Evolutionary conservation across 805 yeast species (phyloP).

Genomic region (Schwanniomyces vanrijiae): DNA sequence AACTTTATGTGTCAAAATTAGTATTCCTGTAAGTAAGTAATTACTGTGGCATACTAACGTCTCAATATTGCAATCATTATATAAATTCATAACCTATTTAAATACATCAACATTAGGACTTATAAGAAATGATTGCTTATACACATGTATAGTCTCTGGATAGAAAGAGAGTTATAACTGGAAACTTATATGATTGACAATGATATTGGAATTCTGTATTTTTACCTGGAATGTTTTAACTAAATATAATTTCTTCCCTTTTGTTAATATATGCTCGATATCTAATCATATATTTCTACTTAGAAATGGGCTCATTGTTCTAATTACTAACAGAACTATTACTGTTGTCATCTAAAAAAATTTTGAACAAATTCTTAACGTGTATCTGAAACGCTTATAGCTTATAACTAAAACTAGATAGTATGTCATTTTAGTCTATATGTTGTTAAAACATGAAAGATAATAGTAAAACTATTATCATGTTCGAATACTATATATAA

Average conservation of each 20-base stretch:
- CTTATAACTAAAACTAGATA: no score
- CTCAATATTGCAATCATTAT: not conserved
- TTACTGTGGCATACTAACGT: not conserved
- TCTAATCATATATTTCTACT: no score
- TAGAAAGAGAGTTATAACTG: not conserved
- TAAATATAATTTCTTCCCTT: not conserved
- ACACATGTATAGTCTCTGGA: not conserved
- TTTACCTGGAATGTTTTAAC: not conserved
- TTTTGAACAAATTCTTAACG: no score
- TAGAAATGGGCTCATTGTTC: no score
- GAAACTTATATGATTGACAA: constrained; percentile 1
- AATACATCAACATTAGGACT: not conserved
- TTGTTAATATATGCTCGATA: not conserved
- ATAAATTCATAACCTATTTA: not conserved
- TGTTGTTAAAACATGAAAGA: no score
- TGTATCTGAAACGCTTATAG: no score
- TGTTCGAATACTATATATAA: no score
- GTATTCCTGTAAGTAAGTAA: not conserved
- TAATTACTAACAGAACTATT: no score
- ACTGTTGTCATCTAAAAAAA: no score
- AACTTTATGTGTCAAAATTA: not conserved
- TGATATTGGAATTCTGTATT: no score
- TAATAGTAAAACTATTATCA: no score
- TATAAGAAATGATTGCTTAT: not conserved
- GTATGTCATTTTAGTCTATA: no score